These are phyloP conservation scores for Kodamaea ohmeri DNA, from an alignment of 1,139 yeast species.

Conservation along the genomic window DNA sequence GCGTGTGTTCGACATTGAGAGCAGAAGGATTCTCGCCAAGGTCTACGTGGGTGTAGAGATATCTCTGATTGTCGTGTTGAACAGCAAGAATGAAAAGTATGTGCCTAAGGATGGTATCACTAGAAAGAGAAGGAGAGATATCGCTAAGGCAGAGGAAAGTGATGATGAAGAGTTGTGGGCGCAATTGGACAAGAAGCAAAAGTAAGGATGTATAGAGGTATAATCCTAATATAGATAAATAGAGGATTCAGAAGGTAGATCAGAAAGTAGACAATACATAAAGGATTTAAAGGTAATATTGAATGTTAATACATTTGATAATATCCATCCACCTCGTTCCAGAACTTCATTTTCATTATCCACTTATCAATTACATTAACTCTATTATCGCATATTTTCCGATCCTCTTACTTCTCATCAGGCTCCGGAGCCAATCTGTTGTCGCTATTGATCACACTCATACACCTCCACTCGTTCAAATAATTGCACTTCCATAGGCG, in stretches of 20 bases:
- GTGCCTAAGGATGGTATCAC: slow-evolving; percentile 13
- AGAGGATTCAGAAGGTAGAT: not conserved
- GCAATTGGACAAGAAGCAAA: slow-evolving; percentile 27
- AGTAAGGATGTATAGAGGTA: not conserved
- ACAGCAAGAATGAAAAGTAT: slow-evolving; percentile 23
- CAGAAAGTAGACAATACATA: not conserved
- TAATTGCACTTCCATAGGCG: slow-evolving; percentile 90
- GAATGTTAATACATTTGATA: too few relatives aligned
- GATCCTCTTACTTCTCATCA: not conserved
- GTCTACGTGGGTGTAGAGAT: slow-evolving; percentile 76
- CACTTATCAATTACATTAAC: too few relatives aligned
- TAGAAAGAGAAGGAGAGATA: slow-evolving; percentile 19
- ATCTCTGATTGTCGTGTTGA: slow-evolving; percentile 53
- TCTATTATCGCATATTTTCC: too few relatives aligned
- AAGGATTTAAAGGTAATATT: not conserved
- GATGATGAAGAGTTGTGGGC: slow-evolving; percentile 43
- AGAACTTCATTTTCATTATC: too few relatives aligned
- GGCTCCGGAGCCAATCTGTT: slow-evolving; percentile 17
- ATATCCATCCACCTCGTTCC: too few relatives aligned
- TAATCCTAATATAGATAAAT: too few relatives aligned
- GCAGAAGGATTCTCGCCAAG: slow-evolving; percentile 63
- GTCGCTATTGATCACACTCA: slow-evolving; percentile 82
- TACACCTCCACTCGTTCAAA: slow-evolving; percentile 84
- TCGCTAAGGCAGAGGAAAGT: slow-evolving; percentile 29
- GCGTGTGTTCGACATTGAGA: slow-evolving; percentile 63